A percentile compares a stretch with the other conserved stretches of the same genome.
Conservation (phyloP, 305 asterid species). For the Solanum hybrid region DNA sequence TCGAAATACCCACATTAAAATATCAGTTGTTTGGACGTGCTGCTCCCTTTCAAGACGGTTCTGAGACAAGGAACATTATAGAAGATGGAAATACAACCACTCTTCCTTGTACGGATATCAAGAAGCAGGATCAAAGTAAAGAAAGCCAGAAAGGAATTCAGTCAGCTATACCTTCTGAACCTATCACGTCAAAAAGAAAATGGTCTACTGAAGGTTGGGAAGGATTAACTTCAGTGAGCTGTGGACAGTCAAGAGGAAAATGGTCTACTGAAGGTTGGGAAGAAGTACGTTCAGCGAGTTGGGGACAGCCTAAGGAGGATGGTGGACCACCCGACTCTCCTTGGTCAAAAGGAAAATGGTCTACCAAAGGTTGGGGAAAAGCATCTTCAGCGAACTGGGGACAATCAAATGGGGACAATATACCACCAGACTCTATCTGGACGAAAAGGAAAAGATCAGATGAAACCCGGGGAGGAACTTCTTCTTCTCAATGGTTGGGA, state of each 20-base stretch:
- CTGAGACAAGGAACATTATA: constrained; percentile 11
- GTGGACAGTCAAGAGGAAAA: not conserved
- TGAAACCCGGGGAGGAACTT: not conserved
- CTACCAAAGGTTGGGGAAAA: not conserved
- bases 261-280: not conserved
- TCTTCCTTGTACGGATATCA: not conserved
- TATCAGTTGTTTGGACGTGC: constrained; percentile 51
- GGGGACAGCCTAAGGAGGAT: not conserved
- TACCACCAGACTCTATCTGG: not conserved
- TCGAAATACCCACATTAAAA: constrained; percentile 31
- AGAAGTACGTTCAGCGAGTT: not conserved
- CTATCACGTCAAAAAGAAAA: constrained; percentile 7
- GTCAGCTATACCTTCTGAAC: not conserved
- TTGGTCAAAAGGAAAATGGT: not conserved
- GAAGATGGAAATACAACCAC: not conserved
- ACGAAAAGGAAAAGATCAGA: not conserved
- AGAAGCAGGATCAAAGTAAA: not conserved
- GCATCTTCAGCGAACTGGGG: not conserved
- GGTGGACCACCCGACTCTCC: not conserved
- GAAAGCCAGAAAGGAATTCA: not conserved
- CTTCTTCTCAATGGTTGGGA: not conserved
- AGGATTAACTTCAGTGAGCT: not conserved
- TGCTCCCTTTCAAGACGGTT: constrained; percentile 18
- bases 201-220: constrained; percentile 1
- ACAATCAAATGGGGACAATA: not conserved